Evolutionary conservation across 768 basidiomycete species (phyloP).

Genomic region (Lactifluus piperatus): DNA sequence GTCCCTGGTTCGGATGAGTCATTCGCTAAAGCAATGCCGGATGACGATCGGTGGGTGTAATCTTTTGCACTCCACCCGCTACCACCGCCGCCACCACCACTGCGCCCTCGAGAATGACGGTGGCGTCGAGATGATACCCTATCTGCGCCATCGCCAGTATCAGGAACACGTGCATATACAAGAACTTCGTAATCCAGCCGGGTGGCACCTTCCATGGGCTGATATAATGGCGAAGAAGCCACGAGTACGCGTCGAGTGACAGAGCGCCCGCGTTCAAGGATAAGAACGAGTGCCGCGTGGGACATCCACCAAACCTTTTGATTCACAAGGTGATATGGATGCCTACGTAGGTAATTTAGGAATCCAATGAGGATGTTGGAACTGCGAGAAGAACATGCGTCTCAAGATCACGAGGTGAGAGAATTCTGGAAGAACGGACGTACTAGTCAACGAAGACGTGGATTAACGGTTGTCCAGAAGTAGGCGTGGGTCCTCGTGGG

Average conservation of each 20-base stretch:
- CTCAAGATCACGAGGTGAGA: not conserved
- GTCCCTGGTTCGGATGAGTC: constrained; percentile 27
- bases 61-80: constrained; percentile 20
- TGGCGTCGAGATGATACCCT: constrained; percentile 31
- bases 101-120: constrained; percentile 21
- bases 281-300: constrained; percentile 66
- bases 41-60: constrained; percentile 19
- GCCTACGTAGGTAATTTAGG: constrained; percentile 56
- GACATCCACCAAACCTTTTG: constrained; percentile 48
- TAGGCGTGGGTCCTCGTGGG: constrained; percentile 30
- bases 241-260: constrained; percentile 69
- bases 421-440: constrained; percentile 24
- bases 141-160: constrained; percentile 55
- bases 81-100: constrained; percentile 13
- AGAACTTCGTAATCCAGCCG: constrained; percentile 68
- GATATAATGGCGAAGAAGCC: constrained; percentile 77
- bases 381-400: constrained; percentile 30
- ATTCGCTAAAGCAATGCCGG: constrained; percentile 23
- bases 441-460: constrained; percentile 53
- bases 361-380: constrained; percentile 86
- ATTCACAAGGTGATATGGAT: constrained; percentile 32
- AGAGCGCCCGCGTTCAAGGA: constrained; percentile 75
- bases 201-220: constrained; percentile 65
- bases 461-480: constrained; percentile 27
- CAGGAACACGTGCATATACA: constrained; percentile 63